Base-by-base conservation (phyloP, 208 protist species). In the Crithidia brevicula region DNA sequence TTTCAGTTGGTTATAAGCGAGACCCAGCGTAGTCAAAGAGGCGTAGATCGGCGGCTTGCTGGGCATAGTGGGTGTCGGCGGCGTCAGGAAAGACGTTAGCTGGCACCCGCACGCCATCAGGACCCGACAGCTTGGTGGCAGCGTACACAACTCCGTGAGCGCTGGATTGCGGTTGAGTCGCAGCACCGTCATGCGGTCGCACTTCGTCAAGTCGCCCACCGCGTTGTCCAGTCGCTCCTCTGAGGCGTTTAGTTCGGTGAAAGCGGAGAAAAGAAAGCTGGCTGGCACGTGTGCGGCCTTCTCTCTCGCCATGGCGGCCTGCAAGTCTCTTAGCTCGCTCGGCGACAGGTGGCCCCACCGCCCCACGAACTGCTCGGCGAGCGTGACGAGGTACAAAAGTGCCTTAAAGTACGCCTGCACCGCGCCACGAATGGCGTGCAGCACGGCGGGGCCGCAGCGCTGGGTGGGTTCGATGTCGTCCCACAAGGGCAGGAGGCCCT, bases 1-100 rank as follows among this genome's bases (percentile, higher is more conserved):
- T 3, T 58, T 56, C 20, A 96, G 61, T 13, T 42, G 25, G 66
- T 96, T 96, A 72, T 81, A 91, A 22, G 88, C 59, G 6, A 94
- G 74, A 9, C 82, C 83, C 8, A 96, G 52, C 67, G 81, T 73
- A 8, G 77, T 78, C 9, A 88, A 38, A 1, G 51, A 72, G 11
- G 76, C 67, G 31, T 67, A 52, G 45, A 62, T 77, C 0, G 62
- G 49, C 50, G 54, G 62, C 13, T 47, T 38, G 54, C 6, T 11
- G 15, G 51, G 4, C 33, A 51, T 58, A 42, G 28, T 4, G 47
- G 23, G n/a, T 22, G 34, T 13, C n/a, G 31, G 36, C 30, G 30
- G 31, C 25, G 30, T 11, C 13, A 76, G 62, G 34, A 88, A 67
- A 18, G 30, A 22, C 4, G 28, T 5, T 5, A 92, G 31, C 27